Percentiles rank a stretch among this genome's conserved stretches.
Conservation (phyloP, 2,329 filamentous ascomycete species). For the Bipolaris gigantea region DNA sequence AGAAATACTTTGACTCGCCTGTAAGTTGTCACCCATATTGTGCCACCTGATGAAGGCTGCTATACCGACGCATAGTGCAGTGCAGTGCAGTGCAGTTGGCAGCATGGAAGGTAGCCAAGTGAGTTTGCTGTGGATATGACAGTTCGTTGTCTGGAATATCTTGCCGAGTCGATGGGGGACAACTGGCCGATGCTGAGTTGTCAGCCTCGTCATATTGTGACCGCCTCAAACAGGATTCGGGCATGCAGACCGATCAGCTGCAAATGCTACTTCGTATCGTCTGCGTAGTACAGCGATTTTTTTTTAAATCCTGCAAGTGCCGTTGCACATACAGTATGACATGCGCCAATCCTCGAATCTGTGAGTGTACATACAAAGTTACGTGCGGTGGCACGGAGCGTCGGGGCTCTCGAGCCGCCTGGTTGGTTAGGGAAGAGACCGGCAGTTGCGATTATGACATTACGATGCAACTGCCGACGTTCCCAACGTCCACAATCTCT, state of each 20-base stretch:
- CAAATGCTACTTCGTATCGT: neutral
- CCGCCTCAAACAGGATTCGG: neutral
- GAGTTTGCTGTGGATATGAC: neutral
- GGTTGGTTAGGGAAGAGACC: conserved; percentile 3
- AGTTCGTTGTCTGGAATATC: neutral
- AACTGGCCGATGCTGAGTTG: neutral
- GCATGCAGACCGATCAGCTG: neutral
- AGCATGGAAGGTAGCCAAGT: neutral
- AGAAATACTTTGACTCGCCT: neutral
- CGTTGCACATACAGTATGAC: neutral
- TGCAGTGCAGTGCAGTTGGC: too few species aligned
- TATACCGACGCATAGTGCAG: neutral
- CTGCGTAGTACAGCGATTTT: too few species aligned
- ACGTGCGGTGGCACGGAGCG: conserved; percentile 8
- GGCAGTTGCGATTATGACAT: conserved; percentile 22
- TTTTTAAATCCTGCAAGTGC: neutral
- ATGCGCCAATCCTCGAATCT: neutral
- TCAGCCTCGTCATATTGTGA: neutral
- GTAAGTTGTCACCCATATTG: neutral
- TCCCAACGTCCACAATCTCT: conserved; percentile 12
- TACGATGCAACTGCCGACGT: conserved; percentile 22
- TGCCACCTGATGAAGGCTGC: neutral
- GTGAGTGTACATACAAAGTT: neutral
- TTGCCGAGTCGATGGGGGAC: neutral
- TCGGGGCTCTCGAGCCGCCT: conserved; percentile 1